Evolutionary conservation across 305 asterid species (phyloP).

Genomic region (Withania somnifera): DNA sequence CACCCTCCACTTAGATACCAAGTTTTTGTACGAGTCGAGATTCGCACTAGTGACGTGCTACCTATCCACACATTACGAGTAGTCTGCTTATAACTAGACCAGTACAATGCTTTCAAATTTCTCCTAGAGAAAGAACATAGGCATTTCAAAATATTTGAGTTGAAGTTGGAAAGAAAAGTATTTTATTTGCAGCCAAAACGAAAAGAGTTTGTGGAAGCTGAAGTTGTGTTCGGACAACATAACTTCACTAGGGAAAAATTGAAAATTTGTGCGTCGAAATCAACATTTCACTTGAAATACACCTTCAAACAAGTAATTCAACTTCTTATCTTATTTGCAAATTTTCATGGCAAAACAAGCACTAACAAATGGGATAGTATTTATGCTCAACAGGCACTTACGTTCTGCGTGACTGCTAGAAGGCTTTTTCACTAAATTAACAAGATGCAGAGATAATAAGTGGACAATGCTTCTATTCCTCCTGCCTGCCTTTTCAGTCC

Average conservation of each 20-base stretch:
- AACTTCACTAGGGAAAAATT: neutral
- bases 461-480: neutral
- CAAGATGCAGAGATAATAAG: neutral
- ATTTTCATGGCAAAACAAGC: neutral
- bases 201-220: neutral
- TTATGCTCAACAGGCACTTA: neutral
- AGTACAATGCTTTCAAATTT: neutral
- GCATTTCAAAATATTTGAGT: neutral
- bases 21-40: neutral
- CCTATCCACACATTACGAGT: neutral
- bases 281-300: neutral
- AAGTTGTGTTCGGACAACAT: neutral
- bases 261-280: neutral
- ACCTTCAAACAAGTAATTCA: neutral
- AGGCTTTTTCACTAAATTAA: neutral
- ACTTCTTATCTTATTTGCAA: neutral
- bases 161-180: neutral
- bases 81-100: neutral
- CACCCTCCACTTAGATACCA: neutral
- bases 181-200: neutral
- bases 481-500: neutral
- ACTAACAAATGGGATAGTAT: neutral
- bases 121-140: neutral
- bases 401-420: neutral
- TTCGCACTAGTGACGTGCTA: neutral